Conservation (phyloP, 371 early-diverging fungal genomes). For the Lichtheimia hyalospora region DNA sequence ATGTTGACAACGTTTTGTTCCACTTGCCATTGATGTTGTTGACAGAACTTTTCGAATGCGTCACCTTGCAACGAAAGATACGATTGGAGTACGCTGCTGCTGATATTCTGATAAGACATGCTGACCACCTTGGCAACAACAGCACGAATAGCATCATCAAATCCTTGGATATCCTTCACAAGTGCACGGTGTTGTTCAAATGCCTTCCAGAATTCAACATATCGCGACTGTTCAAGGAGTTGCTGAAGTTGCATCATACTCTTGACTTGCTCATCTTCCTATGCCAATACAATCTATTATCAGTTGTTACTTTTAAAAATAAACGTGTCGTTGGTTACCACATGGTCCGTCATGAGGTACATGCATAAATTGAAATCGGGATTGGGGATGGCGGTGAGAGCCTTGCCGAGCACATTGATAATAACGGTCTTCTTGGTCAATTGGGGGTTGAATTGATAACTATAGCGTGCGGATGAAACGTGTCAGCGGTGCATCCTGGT, state of each 20-base stretch:
- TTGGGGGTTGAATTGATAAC: constrained; percentile 88
- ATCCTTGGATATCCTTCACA: constrained; percentile 66
- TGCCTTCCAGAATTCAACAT: constrained; percentile 78
- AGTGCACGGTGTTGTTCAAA: constrained; percentile 56
- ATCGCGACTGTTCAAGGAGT: constrained; percentile 77
- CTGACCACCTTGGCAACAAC: constrained; percentile 73
- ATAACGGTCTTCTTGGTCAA: constrained; percentile 72
- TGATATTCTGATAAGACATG: constrained; percentile 82
- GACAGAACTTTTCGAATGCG: constrained; percentile 62
- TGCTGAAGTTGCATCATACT: constrained; percentile 76
- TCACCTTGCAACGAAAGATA: constrained; percentile 74
- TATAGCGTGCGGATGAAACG: constrained; percentile 13
- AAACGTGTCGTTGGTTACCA: constrained; percentile 35
- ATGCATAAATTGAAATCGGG: constrained; percentile 90
- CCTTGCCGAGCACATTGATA: constrained; percentile 76
- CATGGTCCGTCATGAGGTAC: constrained; percentile 77
- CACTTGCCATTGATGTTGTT: constrained; percentile 68
- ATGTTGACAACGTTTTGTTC: constrained; percentile 65
- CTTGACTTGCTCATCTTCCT: constrained; percentile 58
- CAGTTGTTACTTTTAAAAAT: neutral
- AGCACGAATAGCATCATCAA: constrained; percentile 73
- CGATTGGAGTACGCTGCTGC: constrained; percentile 47
- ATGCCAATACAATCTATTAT: neutral
- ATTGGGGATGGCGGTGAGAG: constrained; percentile 82
- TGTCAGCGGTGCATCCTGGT: too few species aligned